phyloP scores from a whole-genome alignment of 768 basidiomycete species.

The Podaxis rugospora region DNA sequence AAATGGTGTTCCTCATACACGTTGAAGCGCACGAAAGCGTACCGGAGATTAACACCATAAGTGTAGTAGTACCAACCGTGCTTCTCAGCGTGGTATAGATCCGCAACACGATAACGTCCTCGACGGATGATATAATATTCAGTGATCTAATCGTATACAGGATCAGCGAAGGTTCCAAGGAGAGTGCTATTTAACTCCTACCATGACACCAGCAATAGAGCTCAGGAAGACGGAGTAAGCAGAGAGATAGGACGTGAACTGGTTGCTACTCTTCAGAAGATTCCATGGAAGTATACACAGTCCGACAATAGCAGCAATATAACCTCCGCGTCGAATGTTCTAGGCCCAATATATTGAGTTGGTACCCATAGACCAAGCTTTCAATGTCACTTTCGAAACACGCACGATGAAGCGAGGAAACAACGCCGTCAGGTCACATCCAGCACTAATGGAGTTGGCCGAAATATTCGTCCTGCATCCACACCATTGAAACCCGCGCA shows the following conservation, averaged over 20 bases:
- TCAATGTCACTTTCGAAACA: slow-evolving; percentile 10
- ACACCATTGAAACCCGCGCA: background rate
- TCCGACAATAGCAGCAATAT: slow-evolving; percentile 75
- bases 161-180: background rate
- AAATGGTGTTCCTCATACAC: background rate
- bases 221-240: slow-evolving; percentile 80
- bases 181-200: slow-evolving; percentile 21
- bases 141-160: slow-evolving; percentile 43
- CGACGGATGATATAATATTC: slow-evolving; percentile 75
- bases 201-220: slow-evolving; percentile 81
- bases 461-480: slow-evolving; percentile 65
- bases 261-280: slow-evolving; percentile 65
- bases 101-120: slow-evolving; percentile 66
- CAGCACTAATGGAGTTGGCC: slow-evolving; percentile 79
- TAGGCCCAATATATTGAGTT: slow-evolving; percentile 18
- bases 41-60: slow-evolving; percentile 70
- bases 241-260: slow-evolving; percentile 77
- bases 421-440: slow-evolving; percentile 78
- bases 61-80: slow-evolving; percentile 77
- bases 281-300: slow-evolving; percentile 78
- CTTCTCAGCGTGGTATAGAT: slow-evolving; percentile 56
- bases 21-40: slow-evolving; percentile 12
- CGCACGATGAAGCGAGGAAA: slow-evolving; percentile 70
- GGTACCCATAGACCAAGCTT: background rate
- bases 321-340: slow-evolving; percentile 85